These are phyloP conservation scores for Stachybotrys elegans DNA, from an alignment of 2,329 filamentous ascomycete species.

Conservation along the genomic window DNA sequence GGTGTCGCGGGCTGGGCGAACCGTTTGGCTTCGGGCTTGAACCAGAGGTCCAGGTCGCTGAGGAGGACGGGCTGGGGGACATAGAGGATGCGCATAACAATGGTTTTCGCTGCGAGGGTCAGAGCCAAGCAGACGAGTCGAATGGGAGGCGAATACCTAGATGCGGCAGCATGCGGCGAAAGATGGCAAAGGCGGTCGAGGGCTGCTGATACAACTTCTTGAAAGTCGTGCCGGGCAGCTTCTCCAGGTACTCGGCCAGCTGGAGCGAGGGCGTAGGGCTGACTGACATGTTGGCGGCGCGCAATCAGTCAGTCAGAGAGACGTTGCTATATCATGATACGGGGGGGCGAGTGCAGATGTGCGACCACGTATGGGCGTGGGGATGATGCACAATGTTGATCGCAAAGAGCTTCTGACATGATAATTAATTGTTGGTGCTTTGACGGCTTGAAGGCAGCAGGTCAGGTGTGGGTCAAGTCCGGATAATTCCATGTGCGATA, in stretches of 20 bases:
- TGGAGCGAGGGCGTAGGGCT: constrained; percentile 46
- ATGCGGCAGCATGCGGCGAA: constrained; percentile 93
- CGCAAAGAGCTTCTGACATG: too few species aligned
- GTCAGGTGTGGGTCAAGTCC: too few species aligned
- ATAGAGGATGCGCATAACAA: constrained; percentile 95
- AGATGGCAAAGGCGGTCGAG: constrained; percentile 90
- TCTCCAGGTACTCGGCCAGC: constrained; percentile 87
- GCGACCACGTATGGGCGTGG: too few species aligned
- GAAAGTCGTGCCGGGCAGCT: constrained; percentile 84
- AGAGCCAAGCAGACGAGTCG: not conserved
- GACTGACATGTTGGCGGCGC: constrained; percentile 38
- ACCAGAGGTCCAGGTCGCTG: constrained; percentile 81
- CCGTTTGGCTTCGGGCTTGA: constrained; percentile 58
- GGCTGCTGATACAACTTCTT: constrained; percentile 91
- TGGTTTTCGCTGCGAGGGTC: constrained; percentile 66
- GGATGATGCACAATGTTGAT: too few species aligned
- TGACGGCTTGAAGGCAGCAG: too few species aligned
- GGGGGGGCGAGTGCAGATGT: too few species aligned
- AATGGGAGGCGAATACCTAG: constrained; percentile 56
- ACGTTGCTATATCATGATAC: too few species aligned
- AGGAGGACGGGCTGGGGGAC: constrained; percentile 75
- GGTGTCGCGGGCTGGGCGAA: constrained; percentile 10
- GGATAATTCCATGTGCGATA: too few species aligned
- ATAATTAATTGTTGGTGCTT: too few species aligned
- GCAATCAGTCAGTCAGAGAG: constrained; percentile 22